These are phyloP conservation scores for Aspergillus sp. DNA, from an alignment of 2,329 filamentous ascomycete species.

Conservation along the genomic window DNA sequence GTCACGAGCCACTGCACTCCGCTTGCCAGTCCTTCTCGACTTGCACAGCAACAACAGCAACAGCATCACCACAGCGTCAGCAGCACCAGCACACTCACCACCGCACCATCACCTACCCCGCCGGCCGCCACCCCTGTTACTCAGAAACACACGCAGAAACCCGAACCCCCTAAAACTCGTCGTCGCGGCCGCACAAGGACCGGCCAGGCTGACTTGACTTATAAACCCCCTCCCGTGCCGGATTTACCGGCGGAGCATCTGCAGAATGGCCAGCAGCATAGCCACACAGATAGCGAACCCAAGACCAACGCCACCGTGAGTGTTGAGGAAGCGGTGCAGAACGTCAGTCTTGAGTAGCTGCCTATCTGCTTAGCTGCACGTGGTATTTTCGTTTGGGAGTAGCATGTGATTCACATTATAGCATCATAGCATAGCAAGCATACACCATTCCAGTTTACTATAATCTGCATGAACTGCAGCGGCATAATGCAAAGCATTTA, in stretches of 20 bases:
- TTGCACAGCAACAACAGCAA: conserved; percentile 1
- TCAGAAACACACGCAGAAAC: conserved; percentile 35
- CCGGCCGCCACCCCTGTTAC: not conserved
- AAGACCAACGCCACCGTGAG: conserved; percentile 21
- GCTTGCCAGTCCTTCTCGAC: conserved; percentile 18
- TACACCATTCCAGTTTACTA: no score
- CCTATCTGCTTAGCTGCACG: no score
- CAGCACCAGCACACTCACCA: not conserved
- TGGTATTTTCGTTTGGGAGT: not conserved
- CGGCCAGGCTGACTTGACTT: conserved; percentile 27
- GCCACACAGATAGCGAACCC: not conserved
- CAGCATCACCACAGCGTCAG: not conserved
- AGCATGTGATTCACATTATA: not conserved
- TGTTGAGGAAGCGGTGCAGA: conserved; percentile 39
- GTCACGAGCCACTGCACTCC: conserved; percentile 31
- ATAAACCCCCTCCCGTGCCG: conserved; percentile 16
- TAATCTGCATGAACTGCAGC: no score
- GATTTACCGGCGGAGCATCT: conserved; percentile 15
- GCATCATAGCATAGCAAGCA: no score
- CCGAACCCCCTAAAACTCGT: conserved; percentile 44
- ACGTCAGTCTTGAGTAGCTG: conserved; percentile 25
- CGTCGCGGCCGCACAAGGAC: conserved; percentile 40
- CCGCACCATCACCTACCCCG: not conserved
- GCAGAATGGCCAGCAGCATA: not conserved
- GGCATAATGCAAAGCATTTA: no score